A percentile compares a stretch with the other conserved stretches of the same genome.
phyloP scores from a whole-genome alignment of 129 eudicot species.

The Solidago caesia region DNA sequence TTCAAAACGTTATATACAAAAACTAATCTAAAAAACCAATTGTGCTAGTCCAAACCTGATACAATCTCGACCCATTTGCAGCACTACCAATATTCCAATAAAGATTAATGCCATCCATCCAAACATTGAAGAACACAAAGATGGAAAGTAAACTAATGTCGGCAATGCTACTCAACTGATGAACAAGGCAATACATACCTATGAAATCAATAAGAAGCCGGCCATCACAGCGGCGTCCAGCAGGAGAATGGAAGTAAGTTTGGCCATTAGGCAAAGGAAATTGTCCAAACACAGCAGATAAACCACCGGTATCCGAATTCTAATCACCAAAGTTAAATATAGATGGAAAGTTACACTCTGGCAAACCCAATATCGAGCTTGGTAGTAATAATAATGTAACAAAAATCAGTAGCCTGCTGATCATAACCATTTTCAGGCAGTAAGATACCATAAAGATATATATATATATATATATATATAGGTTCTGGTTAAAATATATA shows the following conservation, averaged over 20 bases:
- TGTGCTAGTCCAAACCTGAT: too few relatives aligned
- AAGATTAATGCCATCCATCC: not conserved
- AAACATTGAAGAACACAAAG: too few relatives aligned
- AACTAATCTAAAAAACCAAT: too few relatives aligned
- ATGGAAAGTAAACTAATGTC: not conserved
- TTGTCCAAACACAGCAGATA: conserved; percentile 43
- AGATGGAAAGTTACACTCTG: conserved; percentile 42
- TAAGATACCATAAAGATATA: not conserved
- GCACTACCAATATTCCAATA: too few relatives aligned
- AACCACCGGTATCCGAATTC: conserved; percentile 59
- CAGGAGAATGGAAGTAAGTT: conserved; percentile 6
- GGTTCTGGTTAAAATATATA: too few relatives aligned
- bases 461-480: too few relatives aligned
- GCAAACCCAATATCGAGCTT: conserved; percentile 10
- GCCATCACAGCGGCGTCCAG: conserved; percentile 54
- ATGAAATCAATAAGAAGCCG: conserved; percentile 57
- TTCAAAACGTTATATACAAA: too few relatives aligned
- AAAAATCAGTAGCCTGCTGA: not conserved
- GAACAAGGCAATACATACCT: conserved; percentile 16
- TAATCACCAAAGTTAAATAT: conserved; percentile 62
- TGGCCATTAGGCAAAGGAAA: conserved; percentile 23
- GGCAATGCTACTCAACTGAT: not conserved
- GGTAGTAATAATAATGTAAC: conserved; percentile 24
- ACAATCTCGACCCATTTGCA: too few relatives aligned
- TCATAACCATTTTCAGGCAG: conserved; percentile 18